Evolutionary conservation across 768 basidiomycete genomes (phyloP), one percentile per base, ranked within the genome.

Genomic region (Clitopilus passeckerianus): DNA sequence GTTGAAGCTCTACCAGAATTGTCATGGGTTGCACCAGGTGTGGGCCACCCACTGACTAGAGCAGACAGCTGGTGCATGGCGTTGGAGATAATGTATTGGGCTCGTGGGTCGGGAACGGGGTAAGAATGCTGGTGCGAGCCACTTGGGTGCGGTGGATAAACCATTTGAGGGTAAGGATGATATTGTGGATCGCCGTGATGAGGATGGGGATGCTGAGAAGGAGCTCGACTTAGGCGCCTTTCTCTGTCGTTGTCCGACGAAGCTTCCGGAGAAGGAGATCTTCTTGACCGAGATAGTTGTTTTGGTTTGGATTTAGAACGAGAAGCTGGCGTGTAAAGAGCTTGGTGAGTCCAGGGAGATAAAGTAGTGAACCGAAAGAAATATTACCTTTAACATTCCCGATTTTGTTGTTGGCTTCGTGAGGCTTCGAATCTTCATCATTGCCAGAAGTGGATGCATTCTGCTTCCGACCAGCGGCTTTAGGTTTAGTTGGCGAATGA

Each of bases 51-150:
- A 15, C 64, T 59, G 23, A 68, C 70, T 22, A 77, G 62, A 6
- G 74, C 73, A 3, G 75, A 74, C 16, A 80, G 67, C 56, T 79
- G 78, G 12, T 78, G 76, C 74, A 80, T 74, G 15, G 77, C 76
- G 44, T 76, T 75, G 0, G 75, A 66, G 41, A 80, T 72, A 44
- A 80, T 75, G 34, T 72, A 69, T 56, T 79, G 77, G 0, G 76
- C 75, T 15, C 73, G 75, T 6, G 74, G 73, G 61, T 79, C 75
- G 12, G 71, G 73, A 27, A 76, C 70, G 74, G 75, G 0, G 68
- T 60, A 62, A 60, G 5, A 65, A 62, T 5, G 71, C 64, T 8
- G 68, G 68, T 43, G 66, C 58, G 7, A 63, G 62, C 9, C 64
- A 64, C 41, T 18, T 41, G 55, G 60, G 52, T 61, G 57, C 5